Conservation (phyloP, 2,329 filamentous ascomycete genomes). For the Ceratocystiopsis sp. region DNA sequence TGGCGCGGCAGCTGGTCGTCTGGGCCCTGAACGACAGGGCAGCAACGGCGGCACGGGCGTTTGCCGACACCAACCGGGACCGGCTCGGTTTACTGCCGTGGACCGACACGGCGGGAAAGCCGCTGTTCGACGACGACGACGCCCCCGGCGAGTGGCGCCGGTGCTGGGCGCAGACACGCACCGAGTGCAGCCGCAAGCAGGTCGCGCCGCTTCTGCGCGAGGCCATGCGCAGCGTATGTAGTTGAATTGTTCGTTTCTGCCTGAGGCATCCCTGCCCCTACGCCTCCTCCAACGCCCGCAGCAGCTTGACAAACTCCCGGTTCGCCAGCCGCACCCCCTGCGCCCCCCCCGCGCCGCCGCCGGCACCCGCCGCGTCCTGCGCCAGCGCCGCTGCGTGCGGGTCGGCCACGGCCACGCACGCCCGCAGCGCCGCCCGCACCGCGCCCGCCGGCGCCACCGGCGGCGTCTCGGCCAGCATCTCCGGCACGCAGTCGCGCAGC, state of each 20-base stretch:
- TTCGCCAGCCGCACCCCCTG: neutral
- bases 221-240: constrained; percentile 23
- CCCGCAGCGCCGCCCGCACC: constrained; percentile 30
- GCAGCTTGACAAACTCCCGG: constrained; percentile 6
- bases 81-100: constrained; percentile 40
- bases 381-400: constrained; percentile 24
- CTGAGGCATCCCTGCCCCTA: too few relatives aligned
- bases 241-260: neutral
- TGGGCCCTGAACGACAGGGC: constrained; percentile 40
- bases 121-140: constrained; percentile 11
- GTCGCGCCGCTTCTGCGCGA: constrained; percentile 50
- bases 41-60: constrained; percentile 32
- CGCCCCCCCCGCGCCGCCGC: neutral
- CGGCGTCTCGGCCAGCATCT: constrained; percentile 40
- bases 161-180: constrained; percentile 49
- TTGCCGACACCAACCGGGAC: constrained; percentile 27
- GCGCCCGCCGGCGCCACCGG: constrained; percentile 25
- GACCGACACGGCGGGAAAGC: constrained; percentile 25
- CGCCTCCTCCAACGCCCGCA: neutral
- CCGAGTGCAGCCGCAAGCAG: constrained; percentile 49
- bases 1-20: constrained; percentile 50
- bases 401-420: constrained; percentile 39
- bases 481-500: constrained; percentile 35
- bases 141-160: constrained; percentile 28
- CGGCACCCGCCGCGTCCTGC: constrained; percentile 5